Evolutionary conservation across 176 grass and related monocot genomes (phyloP).

Genomic region (Raddia distichophylla): DNA sequence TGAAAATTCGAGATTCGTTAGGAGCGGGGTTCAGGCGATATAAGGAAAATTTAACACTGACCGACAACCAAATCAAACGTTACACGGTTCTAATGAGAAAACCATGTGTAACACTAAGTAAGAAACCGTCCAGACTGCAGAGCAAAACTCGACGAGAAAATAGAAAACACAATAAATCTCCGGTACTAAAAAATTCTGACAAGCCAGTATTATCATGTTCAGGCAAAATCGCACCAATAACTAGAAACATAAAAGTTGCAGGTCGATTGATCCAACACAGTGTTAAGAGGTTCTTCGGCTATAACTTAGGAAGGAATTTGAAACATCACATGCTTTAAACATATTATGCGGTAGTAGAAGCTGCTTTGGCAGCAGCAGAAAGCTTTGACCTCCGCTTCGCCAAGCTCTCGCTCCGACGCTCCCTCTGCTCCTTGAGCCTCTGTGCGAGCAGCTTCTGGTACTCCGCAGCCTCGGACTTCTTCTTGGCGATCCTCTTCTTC

Average conservation of each 20-base stretch:
- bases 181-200: conserved; percentile 14
- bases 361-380: conserved; percentile 61
- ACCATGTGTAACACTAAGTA: no score
- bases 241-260: conserved; percentile 27
- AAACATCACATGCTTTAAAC: conserved; percentile 28
- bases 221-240: conserved; percentile 49
- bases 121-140: no score
- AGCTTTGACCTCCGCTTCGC: conserved; percentile 94
- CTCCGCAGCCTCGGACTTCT: conserved; percentile 80
- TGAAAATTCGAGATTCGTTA: no score
- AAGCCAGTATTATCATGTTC: conserved; percentile 13
- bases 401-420: conserved; percentile 80
- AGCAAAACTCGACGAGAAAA: neutral
- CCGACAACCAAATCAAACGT: no score
- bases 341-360: conserved; percentile 39
- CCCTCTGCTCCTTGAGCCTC: conserved; percentile 89
- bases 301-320: conserved; percentile 6
- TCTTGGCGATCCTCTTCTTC: conserved; percentile 94
- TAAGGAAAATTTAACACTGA: no score
- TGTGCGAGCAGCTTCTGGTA: conserved; percentile 93
- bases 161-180: neutral
- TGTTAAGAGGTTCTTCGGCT: conserved; percentile 21
- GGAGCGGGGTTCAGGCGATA: no score
- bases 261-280: conserved; percentile 26
- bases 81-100: no score